Percentiles rank a stretch among this genome's conserved stretches.
Conservation (phyloP, 768 basidiomycete species). For the Phallus indusiatus region DNA sequence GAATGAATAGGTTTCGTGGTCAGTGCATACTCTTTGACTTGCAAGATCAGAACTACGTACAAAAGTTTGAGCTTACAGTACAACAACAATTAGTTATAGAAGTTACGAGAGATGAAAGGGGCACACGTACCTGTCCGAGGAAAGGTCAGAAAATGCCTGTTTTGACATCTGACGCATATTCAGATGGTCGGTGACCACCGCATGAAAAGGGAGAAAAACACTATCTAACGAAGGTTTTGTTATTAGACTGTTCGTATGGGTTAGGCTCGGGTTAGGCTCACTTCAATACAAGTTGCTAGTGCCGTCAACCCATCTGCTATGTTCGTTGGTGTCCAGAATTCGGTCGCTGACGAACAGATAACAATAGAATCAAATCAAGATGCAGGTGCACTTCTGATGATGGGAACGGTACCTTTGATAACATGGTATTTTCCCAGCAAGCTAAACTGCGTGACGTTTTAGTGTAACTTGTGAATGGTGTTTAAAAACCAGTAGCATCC, state of each 20-base stretch:
- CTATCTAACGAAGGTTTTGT: slow-evolving; percentile 47
- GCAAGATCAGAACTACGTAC: slow-evolving; percentile 14
- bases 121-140: slow-evolving; percentile 40
- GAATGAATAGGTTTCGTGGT: background rate
- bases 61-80: slow-evolving; percentile 14
- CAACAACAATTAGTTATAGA: too few species aligned
- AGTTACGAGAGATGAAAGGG: too few species aligned
- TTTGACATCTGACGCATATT: slow-evolving; percentile 39
- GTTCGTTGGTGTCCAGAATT: slow-evolving; percentile 79
- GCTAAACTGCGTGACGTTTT: slow-evolving; percentile 38
- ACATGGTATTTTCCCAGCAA: slow-evolving; percentile 51
- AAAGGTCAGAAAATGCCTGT: slow-evolving; percentile 63
- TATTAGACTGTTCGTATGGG: background rate
- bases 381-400: background rate
- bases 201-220: slow-evolving; percentile 69
- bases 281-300: slow-evolving; percentile 77
- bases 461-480: too few species aligned
- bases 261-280: too few species aligned
- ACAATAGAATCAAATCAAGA: background rate
- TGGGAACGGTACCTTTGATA: slow-evolving; percentile 47
- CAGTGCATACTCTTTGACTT: slow-evolving; percentile 6
- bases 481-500: background rate
- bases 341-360: slow-evolving; percentile 38
- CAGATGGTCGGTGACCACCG: slow-evolving; percentile 69
- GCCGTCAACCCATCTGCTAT: slow-evolving; percentile 80